Evolutionary conservation across 2,329 filamentous ascomycete genomes (phyloP).

Genomic region (Aspergillus sojae): DNA sequence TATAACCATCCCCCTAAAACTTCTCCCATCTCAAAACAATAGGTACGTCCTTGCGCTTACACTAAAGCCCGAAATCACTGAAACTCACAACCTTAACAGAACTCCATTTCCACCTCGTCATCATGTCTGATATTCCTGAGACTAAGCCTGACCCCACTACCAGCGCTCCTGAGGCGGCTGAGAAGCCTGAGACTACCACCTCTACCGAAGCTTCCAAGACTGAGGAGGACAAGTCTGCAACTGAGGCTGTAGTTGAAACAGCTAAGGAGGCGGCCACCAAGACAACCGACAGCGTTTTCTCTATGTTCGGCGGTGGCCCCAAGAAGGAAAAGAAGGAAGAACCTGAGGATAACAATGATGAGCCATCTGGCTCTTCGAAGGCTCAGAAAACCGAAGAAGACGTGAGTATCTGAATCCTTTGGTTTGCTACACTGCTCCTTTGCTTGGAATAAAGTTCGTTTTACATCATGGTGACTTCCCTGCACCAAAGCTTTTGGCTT

Average conservation of each 20-base stretch:
- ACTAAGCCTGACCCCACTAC: conserved; percentile 48
- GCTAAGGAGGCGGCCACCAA: conserved; percentile 43
- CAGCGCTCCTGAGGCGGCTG: conserved; percentile 34
- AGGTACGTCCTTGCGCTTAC: not conserved
- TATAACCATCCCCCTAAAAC: conserved; percentile 14
- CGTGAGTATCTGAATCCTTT: conserved; percentile 49
- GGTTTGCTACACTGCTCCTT: not conserved
- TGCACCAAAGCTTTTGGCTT: not conserved
- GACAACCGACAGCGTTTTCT: conserved; percentile 71
- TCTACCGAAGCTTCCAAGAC: conserved; percentile 13
- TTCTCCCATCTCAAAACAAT: conserved; percentile 5
- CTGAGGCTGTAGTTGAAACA: conserved; percentile 38
- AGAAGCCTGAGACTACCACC: conserved; percentile 18
- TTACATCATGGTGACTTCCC: not conserved
- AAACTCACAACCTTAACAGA: conserved; percentile 12
- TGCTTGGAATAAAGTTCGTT: not conserved
- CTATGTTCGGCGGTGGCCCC: conserved; percentile 96
- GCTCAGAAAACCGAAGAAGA: conserved; percentile 66
- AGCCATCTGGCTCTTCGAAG: conserved; percentile 87
- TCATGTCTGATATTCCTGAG: conserved; percentile 48
- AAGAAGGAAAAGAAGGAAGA: conserved; percentile 96
- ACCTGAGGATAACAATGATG: conserved; percentile 73
- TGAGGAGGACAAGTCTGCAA: conserved; percentile 29
- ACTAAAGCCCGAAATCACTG: too few species aligned
- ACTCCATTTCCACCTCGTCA: conserved; percentile 19